These are phyloP conservation scores for Akanthomyces lecanii DNA, from an alignment of 2,329 filamentous ascomycete genomes.

Conservation along the genomic window DNA sequence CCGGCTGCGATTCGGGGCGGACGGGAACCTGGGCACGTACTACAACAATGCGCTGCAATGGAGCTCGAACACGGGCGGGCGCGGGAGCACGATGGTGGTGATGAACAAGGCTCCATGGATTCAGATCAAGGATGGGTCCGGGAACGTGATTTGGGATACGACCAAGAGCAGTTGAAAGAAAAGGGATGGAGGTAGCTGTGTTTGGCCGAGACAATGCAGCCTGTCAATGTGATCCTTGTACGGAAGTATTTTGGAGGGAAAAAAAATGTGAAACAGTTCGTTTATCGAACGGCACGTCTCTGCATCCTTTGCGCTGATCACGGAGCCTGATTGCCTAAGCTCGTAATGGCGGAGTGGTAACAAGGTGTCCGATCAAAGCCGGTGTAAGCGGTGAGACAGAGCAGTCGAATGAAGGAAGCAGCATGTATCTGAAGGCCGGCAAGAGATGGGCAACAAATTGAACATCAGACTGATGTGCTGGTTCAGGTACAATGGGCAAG, in stretches of 20 bases:
- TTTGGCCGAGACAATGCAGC: not conserved
- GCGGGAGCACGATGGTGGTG: slow-evolving; percentile 17
- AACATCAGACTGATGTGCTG: not conserved
- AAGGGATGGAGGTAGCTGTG: not conserved
- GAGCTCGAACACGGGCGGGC: slow-evolving; percentile 18
- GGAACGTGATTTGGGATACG: slow-evolving; percentile 21
- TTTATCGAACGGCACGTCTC: not conserved
- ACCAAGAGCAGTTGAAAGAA: slow-evolving; percentile 15
- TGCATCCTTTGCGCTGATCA: not conserved
- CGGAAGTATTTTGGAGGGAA: too few species aligned
- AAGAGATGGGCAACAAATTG: too few species aligned
- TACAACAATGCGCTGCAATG: slow-evolving; percentile 17
- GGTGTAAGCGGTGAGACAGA: not conserved
- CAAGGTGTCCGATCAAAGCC: not conserved
- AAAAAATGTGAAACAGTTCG: not conserved
- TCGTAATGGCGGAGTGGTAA: not conserved
- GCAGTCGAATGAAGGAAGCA: not conserved
- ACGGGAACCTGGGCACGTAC: slow-evolving; percentile 19
- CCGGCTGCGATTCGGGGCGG: slow-evolving; percentile 16
- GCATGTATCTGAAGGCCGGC: too few species aligned
- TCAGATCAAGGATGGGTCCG: slow-evolving; percentile 20
- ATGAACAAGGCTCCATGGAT: slow-evolving; percentile 20
- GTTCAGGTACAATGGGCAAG: not conserved
- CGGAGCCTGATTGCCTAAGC: not conserved
- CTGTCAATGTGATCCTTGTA: too few species aligned